A percentile compares a stretch with the other conserved stretches of the same genome.
Conservation (phyloP, 805 yeast species). For the Barnettozyma salicaria region DNA sequence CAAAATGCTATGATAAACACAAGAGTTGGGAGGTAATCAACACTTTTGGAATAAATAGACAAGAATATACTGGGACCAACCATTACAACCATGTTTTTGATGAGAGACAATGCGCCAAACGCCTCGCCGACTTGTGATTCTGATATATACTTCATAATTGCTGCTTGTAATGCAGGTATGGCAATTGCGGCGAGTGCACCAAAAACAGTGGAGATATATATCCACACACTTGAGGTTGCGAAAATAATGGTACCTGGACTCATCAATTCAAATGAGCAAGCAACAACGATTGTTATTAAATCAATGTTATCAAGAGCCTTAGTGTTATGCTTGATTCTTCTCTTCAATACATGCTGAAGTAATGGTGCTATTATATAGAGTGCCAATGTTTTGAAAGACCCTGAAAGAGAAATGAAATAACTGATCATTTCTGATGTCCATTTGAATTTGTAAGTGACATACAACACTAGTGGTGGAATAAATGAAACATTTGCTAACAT, state of each 20-base stretch:
- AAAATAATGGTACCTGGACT: constrained; percentile 33
- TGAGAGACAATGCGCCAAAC: constrained; percentile 62
- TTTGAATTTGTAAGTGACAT: constrained; percentile 44
- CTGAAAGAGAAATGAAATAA: constrained; percentile 45
- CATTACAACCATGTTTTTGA: constrained; percentile 45
- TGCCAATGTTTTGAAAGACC: constrained; percentile 42
- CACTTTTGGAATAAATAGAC: constrained; percentile 41
- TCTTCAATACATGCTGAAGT: constrained; percentile 33
- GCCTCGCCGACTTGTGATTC: constrained; percentile 60
- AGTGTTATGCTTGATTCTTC: constrained; percentile 30
- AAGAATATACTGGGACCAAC: constrained; percentile 45
- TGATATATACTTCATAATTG: constrained; percentile 56
- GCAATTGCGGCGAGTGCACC: constrained; percentile 44
- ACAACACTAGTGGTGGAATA: constrained; percentile 41
- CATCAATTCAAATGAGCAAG: constrained; percentile 32
- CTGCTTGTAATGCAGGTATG: constrained; percentile 53
- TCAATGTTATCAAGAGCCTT: constrained; percentile 51
- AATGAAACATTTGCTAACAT: constrained; percentile 36
- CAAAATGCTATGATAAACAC: constrained; percentile 29
- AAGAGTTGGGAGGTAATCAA: constrained; percentile 33
- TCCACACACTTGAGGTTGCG: constrained; percentile 26
- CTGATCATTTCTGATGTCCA: constrained; percentile 56
- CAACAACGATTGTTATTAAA: constrained; percentile 30
- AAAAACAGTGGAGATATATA: constrained; percentile 32
- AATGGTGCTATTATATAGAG: constrained; percentile 50